Base-by-base conservation (phyloP, 1,284 basidiomycete species). In the Ustilago cynodontis region DNA sequence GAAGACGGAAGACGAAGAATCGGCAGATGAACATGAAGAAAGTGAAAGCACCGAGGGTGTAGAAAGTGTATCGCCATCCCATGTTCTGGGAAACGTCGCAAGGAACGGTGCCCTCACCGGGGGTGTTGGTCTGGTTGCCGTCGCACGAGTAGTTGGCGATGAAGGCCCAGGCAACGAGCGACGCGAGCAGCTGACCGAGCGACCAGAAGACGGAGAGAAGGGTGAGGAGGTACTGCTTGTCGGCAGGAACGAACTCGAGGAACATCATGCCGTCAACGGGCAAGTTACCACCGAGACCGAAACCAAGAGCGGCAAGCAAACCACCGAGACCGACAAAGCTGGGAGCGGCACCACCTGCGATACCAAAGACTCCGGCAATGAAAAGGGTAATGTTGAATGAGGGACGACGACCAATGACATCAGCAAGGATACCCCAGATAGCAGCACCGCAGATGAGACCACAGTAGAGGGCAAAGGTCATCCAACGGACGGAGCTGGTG, bases 261-360 rank as follows among this genome's bases (percentile, higher is more conserved):
- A 85, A 84, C 55, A 86, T 80, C 82, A 84, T 85, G 16, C 84
- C 84, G 67, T 86, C 84, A 28, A 86, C 84, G 29, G 84, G 84
- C 53, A 86, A 62, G 68, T 82, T 82, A 24, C 84, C 83, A 9
- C 84, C 84, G 22, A 86, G 74, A 47, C 84, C 84, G 51, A 85
- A 76, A 28, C 83, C 84, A 16, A 83, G 68, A 28, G 76, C 79
- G 20, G 82, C 82, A 1, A 86, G 60, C 1, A 86, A 60, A 50
- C 81, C 82, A 9, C 80, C 82, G 20, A 86, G 77, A 39, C 71
- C 81, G 53, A 79, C 67, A 65, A 84, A 85, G 70, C 28, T 79
- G 31, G 74, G 79, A 4, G 84, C 84, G 20, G 63, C 83, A 43
- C 84, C 84, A 24, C 67, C 77, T 1, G 79, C 82, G 45, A 82